These are phyloP conservation scores for Allium sativum DNA, from an alignment of 106 monocot species.

Conservation along the genomic window DNA sequence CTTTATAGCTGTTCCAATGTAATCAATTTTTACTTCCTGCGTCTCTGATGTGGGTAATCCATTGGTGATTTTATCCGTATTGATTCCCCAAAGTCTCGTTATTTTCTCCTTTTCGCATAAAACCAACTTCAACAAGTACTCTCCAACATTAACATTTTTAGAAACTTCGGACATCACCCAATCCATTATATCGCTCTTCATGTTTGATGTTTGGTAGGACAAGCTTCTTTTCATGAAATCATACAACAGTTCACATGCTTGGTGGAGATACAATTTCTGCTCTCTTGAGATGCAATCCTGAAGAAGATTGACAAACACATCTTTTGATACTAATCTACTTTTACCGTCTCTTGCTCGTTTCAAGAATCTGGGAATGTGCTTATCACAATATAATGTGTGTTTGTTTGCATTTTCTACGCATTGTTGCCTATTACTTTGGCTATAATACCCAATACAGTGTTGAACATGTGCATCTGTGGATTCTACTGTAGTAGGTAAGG, in stretches of 20 bases:
- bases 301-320: constrained; percentile 57
- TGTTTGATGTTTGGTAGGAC: constrained; percentile 30
- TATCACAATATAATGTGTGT: constrained; percentile 80
- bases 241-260: constrained; percentile 83
- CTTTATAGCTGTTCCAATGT: constrained; percentile 23
- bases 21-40: constrained; percentile 5
- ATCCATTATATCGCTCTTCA: constrained; percentile 32
- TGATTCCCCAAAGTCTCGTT: constrained; percentile 45
- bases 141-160: constrained; percentile 56
- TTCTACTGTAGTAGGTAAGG: constrained; percentile 21
- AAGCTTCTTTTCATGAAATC: constrained; percentile 67
- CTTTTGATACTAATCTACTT: constrained; percentile 64
- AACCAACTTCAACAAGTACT: constrained; percentile 76
- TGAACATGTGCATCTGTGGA: constrained; percentile 12
- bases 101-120: constrained; percentile 75
- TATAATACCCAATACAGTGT: constrained; percentile 55
- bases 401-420: constrained; percentile 55
- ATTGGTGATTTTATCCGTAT: constrained; percentile 14
- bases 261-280: constrained; percentile 56
- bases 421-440: constrained; percentile 24
- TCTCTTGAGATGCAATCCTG: constrained; percentile 50
- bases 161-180: constrained; percentile 57
- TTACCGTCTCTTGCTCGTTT: constrained; percentile 68
- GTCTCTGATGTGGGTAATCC: constrained; percentile 4
- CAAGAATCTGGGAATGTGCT: constrained; percentile 70